A percentile compares a stretch with the other conserved stretches of the same genome.
These are phyloP conservation scores for Dioszegia aurantiaca DNA, from an alignment of 768 basidiomycete genomes.

Conservation along the genomic window DNA sequence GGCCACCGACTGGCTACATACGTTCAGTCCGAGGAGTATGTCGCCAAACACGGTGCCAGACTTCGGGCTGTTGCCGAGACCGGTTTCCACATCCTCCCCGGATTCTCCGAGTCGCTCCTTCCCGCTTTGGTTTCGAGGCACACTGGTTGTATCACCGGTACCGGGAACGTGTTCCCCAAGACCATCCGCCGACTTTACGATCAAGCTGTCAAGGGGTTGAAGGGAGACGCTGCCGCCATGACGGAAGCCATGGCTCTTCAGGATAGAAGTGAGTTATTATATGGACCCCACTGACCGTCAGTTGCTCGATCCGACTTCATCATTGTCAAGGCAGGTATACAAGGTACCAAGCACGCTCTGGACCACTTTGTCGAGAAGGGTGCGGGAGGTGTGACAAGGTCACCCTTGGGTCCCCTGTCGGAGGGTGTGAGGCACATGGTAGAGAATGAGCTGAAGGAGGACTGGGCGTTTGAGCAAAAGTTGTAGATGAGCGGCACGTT, in stretches of 20 bases:
- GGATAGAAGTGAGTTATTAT: slow-evolving; percentile 29
- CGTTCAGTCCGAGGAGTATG: slow-evolving; percentile 52
- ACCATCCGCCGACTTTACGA: slow-evolving; percentile 54
- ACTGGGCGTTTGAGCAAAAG: slow-evolving; percentile 45
- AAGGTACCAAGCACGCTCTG: slow-evolving; percentile 52
- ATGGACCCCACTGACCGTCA: neutral
- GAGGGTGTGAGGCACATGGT: slow-evolving; percentile 49
- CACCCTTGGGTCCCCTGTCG: slow-evolving; percentile 46
- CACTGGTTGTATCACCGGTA: slow-evolving; percentile 65
- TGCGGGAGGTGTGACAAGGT: slow-evolving; percentile 47
- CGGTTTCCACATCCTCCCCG: slow-evolving; percentile 61
- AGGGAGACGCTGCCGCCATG: slow-evolving; percentile 44
- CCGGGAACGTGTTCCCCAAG: slow-evolving; percentile 54
- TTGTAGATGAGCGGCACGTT: slow-evolving; percentile 4
- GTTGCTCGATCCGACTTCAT: slow-evolving; percentile 52
- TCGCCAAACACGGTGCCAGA: slow-evolving; percentile 35
- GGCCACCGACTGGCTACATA: slow-evolving; percentile 69
- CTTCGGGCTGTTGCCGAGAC: slow-evolving; percentile 57
- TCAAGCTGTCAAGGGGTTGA: slow-evolving; percentile 44
- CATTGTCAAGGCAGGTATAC: slow-evolving; percentile 52
- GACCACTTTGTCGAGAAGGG: slow-evolving; percentile 49
- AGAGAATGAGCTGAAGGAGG: slow-evolving; percentile 47
- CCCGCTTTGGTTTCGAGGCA: slow-evolving; percentile 63
- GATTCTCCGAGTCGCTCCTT: slow-evolving; percentile 67
- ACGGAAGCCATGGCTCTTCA: slow-evolving; percentile 51